These are phyloP conservation scores for Trichomonas gallinae DNA, from an alignment of 208 protist species.

Conservation along the genomic window DNA sequence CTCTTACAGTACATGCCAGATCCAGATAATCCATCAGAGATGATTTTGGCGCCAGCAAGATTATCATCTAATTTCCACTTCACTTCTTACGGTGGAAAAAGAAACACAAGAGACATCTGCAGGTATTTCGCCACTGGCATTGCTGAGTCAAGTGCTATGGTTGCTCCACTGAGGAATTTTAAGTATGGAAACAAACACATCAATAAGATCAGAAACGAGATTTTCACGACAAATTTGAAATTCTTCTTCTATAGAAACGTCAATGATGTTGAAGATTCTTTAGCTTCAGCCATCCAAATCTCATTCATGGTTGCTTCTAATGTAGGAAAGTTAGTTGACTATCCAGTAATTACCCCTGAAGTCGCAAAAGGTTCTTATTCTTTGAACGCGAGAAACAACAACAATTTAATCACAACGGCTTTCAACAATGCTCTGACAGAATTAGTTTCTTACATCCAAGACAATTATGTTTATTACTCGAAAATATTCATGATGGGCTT, in stretches of 20 bases:
- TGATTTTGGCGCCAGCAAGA: background rate
- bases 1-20: background rate
- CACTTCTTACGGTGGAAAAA: background rate
- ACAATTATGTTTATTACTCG: background rate
- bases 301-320: background rate
- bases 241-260: background rate
- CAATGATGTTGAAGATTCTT: background rate
- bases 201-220: background rate
- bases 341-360: background rate
- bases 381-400: background rate
- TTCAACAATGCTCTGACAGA: background rate
- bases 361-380: background rate
- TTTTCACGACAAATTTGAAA: background rate
- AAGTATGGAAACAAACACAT: background rate
- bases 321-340: background rate
- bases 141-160: background rate
- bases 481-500: background rate
- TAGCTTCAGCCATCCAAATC: background rate
- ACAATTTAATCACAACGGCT: background rate
- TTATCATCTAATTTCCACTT: background rate
- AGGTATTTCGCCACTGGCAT: background rate
- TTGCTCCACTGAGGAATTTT: background rate
- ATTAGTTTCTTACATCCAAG: background rate
- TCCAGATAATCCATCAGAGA: background rate
- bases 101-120: background rate